Evolutionary conservation across 352 stramenopile species (phyloP).

Genomic region (Aphanomyces astaci): DNA sequence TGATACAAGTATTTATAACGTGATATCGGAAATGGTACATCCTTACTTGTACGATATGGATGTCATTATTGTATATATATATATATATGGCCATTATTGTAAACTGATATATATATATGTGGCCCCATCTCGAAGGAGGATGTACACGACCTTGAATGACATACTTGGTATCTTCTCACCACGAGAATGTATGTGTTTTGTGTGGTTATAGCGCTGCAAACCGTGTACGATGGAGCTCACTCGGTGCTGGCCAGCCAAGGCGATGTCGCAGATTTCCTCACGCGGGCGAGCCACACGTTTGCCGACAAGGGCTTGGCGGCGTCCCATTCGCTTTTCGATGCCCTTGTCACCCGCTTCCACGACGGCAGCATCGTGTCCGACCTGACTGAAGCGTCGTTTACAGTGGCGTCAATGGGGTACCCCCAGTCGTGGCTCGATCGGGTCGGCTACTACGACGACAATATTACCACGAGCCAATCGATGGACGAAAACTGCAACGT

Average conservation of each 20-base stretch:
- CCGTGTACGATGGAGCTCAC: conserved; percentile 26
- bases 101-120: too few species aligned
- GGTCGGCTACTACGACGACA: conserved; percentile 55
- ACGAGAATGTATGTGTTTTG: too few species aligned
- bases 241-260: conserved; percentile 35
- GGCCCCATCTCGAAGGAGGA: too few species aligned
- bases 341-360: conserved; percentile 67
- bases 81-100: too few species aligned
- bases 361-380: conserved; percentile 63
- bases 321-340: conserved; percentile 51
- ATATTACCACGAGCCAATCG: conserved; percentile 10
- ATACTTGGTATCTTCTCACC: too few species aligned
- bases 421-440: conserved; percentile 75
- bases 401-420: conserved; percentile 49
- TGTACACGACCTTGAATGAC: too few species aligned
- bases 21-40: too few species aligned
- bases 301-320: conserved; percentile 40
- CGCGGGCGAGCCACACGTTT: conserved; percentile 39
- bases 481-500: too few species aligned
- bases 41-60: too few species aligned
- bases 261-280: conserved; percentile 42
- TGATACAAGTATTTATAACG: too few species aligned
- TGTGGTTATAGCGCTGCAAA: conserved; percentile 24
- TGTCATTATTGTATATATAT: conserved; percentile 33
- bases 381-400: conserved; percentile 35